Evolutionary conservation across 495 filamentous ascomycete species (phyloP).

Genomic region (Wilcoxina mikolae): DNA sequence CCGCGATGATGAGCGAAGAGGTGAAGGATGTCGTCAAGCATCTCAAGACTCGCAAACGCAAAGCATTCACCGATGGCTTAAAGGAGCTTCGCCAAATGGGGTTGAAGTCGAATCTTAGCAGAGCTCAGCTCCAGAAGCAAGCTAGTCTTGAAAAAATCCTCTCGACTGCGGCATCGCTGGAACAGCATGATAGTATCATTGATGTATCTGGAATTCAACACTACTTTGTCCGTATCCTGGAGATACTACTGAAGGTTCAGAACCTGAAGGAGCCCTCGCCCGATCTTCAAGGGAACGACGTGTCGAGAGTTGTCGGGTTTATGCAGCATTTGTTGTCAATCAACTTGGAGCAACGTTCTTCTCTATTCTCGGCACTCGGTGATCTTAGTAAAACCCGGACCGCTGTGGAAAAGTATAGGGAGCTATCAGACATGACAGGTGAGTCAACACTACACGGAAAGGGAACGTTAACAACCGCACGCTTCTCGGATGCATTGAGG

Average conservation of each 20-base stretch:
- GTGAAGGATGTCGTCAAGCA: slow-evolving; percentile 70
- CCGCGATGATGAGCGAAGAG: slow-evolving; percentile 57
- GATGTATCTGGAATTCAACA: slow-evolving; percentile 39
- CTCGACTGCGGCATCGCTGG: slow-evolving; percentile 26
- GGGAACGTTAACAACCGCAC: neutral
- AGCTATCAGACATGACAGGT: slow-evolving; percentile 10
- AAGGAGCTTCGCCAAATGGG: slow-evolving; percentile 76
- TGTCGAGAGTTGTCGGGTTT: slow-evolving; percentile 60
- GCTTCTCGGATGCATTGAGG: slow-evolving; percentile 3
- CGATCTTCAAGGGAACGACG: slow-evolving; percentile 64
- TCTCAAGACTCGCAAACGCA: slow-evolving; percentile 80
- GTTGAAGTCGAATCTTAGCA: slow-evolving; percentile 61
- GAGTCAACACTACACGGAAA: slow-evolving; percentile 7
- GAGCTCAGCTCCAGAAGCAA: slow-evolving; percentile 54
- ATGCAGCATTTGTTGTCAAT: slow-evolving; percentile 66
- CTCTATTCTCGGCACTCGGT: slow-evolving; percentile 35
- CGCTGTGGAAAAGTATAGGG: slow-evolving; percentile 11
- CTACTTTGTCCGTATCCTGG: slow-evolving; percentile 63
- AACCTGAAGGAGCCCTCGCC: slow-evolving; percentile 57
- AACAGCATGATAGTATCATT: neutral
- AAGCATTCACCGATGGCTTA: slow-evolving; percentile 74
- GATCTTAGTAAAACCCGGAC: slow-evolving; percentile 18
- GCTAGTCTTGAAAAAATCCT: slow-evolving; percentile 53
- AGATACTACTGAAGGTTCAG: slow-evolving; percentile 53
- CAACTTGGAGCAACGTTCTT: slow-evolving; percentile 49